These are phyloP conservation scores for Agaricus subrufescens DNA, from an alignment of 768 basidiomycete species.

Conservation along the genomic window DNA sequence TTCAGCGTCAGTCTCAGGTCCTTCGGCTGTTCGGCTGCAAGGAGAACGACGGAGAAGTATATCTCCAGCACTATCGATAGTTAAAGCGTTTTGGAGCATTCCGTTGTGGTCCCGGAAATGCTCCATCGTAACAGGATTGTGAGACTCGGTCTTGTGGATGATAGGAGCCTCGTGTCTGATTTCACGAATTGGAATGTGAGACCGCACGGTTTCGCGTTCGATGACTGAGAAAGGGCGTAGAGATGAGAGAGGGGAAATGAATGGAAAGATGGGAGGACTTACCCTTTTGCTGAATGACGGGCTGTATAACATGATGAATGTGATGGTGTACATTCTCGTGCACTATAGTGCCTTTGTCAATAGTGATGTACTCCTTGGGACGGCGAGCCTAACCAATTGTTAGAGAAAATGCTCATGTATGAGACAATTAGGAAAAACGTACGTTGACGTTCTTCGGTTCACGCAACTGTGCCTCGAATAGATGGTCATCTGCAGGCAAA, in stretches of 20 bases:
- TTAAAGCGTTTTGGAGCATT: conserved; percentile 11
- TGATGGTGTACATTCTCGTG: conserved; percentile 30
- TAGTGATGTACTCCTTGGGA: conserved; percentile 22
- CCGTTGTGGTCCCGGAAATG: conserved; percentile 25
- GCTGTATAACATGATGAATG: conserved; percentile 32
- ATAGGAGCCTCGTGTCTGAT: conserved; percentile 33
- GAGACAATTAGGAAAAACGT: conserved; percentile 18
- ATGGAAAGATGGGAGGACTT: conserved; percentile 4
- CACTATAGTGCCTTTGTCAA: conserved; percentile 28
- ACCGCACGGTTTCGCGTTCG: conserved; percentile 24
- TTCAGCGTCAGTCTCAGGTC: conserved; percentile 17
- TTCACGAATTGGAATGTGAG: conserved; percentile 30
- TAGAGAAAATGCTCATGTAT: conserved; percentile 11
- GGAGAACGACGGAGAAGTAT: conserved; percentile 16
- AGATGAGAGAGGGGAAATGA: neutral
- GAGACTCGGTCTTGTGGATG: conserved; percentile 29
- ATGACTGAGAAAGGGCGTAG: conserved; percentile 17
- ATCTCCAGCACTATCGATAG: conserved; percentile 15
- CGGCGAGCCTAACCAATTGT: conserved; percentile 13
- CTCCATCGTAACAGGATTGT: conserved; percentile 27
- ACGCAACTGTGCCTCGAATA: conserved; percentile 23
- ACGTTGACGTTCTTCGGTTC: conserved; percentile 7
- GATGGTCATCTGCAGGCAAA: conserved; percentile 21
- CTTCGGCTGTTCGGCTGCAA: conserved; percentile 21
- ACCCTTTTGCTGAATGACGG: conserved; percentile 36